These are phyloP conservation scores for Aspergillus sp. DNA, from an alignment of 2,329 filamentous ascomycete species.

Conservation along the genomic window DNA sequence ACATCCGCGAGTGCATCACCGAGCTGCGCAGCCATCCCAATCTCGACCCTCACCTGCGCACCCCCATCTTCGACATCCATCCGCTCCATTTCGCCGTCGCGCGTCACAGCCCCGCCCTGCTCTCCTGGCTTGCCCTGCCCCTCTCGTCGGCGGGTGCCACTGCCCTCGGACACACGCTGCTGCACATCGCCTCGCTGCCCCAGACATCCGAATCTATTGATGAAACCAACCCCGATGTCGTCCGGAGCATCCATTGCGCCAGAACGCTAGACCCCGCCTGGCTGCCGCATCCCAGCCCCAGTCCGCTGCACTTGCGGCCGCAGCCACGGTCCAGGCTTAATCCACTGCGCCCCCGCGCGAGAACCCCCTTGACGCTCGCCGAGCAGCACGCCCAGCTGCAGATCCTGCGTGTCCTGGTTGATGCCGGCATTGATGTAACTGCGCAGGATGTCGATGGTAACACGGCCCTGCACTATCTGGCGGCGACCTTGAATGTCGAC, in stretches of 20 bases:
- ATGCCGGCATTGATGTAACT: constrained; percentile 4
- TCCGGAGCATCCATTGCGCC: constrained; percentile 4
- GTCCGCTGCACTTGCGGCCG: not conserved
- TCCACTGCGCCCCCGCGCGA: not conserved
- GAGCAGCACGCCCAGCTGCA: constrained; percentile 7
- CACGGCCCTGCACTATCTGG: constrained; percentile 15
- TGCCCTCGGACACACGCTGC: constrained; percentile 7
- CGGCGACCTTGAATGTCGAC: constrained; percentile 7
- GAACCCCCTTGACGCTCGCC: constrained; percentile 1
- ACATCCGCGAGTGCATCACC: too few relatives aligned
- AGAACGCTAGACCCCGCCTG: constrained; percentile 1
- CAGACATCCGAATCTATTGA: not conserved
- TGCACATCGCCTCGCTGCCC: constrained; percentile 8
- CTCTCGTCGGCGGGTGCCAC: not conserved
- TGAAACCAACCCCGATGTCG: not conserved
- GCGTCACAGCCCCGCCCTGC: constrained; percentile 4
- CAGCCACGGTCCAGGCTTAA: not conserved
- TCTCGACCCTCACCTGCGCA: not conserved
- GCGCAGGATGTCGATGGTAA: constrained; percentile 14
- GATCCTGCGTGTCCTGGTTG: constrained; percentile 3
- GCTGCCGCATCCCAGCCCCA: constrained; percentile 4
- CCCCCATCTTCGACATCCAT: constrained; percentile 7
- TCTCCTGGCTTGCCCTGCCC: constrained; percentile 3
- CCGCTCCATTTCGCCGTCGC: constrained; percentile 9
- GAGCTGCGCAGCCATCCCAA: too few relatives aligned